Percentiles rank a stretch among this genome's conserved stretches.
These are phyloP conservation scores for Cenchrus purpureus DNA, from an alignment of 176 grass and related monocot species.

Conservation along the genomic window DNA sequence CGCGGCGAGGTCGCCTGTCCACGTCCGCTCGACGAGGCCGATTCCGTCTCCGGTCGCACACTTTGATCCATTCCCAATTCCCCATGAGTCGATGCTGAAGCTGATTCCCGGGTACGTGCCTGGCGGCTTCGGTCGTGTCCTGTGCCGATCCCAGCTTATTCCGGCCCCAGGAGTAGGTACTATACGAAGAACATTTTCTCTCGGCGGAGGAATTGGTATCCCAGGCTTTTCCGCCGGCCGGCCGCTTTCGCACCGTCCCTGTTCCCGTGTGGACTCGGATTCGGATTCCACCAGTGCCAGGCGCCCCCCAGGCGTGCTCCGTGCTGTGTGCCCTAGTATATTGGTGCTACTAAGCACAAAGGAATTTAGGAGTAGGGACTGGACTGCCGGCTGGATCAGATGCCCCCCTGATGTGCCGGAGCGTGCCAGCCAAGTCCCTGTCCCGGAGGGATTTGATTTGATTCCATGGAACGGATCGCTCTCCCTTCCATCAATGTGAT, in stretches of 20 bases:
- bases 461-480: neutral
- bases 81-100: neutral
- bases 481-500: neutral
- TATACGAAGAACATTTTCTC: neutral
- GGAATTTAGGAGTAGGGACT: conserved; percentile 24
- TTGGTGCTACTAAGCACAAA: neutral
- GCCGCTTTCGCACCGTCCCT: neutral
- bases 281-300: neutral
- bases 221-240: neutral
- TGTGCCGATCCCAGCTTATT: conserved; percentile 1
- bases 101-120: neutral
- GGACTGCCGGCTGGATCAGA: conserved; percentile 26
- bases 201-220: neutral
- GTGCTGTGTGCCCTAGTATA: neutral
- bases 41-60: neutral
- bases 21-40: neutral
- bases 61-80: neutral
- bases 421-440: neutral
- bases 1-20: neutral
- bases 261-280: conserved; percentile 11
- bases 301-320: neutral
- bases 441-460: conserved; percentile 40
- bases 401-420: conserved; percentile 5
- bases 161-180: neutral
- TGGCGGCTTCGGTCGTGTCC: conserved; percentile 5